These are phyloP conservation scores for Uromyces viciae-fabae DNA, from an alignment of 1,284 basidiomycete species.

Conservation along the genomic window DNA sequence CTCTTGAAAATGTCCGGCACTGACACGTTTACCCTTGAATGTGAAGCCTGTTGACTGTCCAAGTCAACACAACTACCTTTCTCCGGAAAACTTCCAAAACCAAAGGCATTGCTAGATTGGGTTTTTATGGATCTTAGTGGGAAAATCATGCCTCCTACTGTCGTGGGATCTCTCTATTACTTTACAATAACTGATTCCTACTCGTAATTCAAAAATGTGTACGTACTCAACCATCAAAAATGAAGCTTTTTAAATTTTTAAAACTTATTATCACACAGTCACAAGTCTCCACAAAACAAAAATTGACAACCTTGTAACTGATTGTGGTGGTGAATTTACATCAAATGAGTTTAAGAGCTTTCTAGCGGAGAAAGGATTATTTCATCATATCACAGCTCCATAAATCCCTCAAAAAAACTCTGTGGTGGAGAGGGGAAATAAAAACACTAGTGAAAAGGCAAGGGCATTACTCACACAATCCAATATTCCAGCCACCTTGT, in stretches of 20 bases:
- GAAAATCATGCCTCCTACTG: neutral
- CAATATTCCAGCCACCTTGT: too few relatives aligned
- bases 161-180: neutral
- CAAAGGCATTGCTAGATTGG: neutral
- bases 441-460: too few relatives aligned
- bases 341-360: neutral
- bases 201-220: neutral
- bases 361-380: neutral
- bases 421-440: too few relatives aligned
- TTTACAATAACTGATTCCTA: slow-evolving; percentile 9
- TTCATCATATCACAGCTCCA: neutral
- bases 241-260: neutral
- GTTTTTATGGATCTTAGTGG: slow-evolving; percentile 4
- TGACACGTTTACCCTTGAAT: neutral
- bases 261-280: neutral
- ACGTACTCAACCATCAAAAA: slow-evolving; percentile 2
- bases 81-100: neutral
- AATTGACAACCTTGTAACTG: neutral
- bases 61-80: slow-evolving; percentile 17
- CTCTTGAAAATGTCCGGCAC: neutral
- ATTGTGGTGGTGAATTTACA: neutral
- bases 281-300: neutral
- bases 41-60: neutral
- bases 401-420: too few relatives aligned
- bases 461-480: too few relatives aligned